Evolutionary conservation across 441 rosid genomes (phyloP).

Genomic region (Euphorbia schlechtendalii): DNA sequence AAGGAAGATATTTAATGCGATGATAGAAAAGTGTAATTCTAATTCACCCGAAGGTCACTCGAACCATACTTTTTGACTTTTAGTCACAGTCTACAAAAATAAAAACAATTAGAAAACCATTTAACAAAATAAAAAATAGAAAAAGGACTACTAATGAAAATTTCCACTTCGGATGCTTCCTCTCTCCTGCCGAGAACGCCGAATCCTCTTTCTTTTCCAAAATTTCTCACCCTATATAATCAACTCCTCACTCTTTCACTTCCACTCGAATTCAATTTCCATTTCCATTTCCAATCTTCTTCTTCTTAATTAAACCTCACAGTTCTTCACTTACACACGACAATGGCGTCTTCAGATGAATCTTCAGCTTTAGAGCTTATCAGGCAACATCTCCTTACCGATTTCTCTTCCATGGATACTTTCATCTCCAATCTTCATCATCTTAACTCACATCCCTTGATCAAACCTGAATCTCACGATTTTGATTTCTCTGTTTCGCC

Average conservation of each 20-base stretch:
- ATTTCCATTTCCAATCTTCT: not conserved
- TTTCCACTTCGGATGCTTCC: conserved; percentile 26
- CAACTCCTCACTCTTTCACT: conserved; percentile 11
- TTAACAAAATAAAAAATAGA: not conserved
- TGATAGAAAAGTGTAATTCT: no score
- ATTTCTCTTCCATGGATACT: conserved; percentile 32
- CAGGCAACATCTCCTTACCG: conserved; percentile 50
- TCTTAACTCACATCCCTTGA: not conserved
- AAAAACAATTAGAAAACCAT: no score
- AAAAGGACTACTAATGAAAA: no score
- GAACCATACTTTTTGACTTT: no score
- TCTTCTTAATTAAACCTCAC: no score
- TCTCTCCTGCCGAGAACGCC: conserved; percentile 24
- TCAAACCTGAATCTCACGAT: conserved; percentile 2
- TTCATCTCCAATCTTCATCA: conserved; percentile 21
- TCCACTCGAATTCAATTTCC: conserved; percentile 28
- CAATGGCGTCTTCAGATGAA: conserved; percentile 33
- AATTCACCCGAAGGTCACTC: no score
- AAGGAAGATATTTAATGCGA: no score
- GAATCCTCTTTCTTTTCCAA: not conserved
- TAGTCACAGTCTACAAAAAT: no score
- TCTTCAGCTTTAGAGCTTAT: conserved; percentile 46
- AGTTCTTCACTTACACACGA: not conserved
- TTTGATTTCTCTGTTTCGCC: conserved; percentile 14
- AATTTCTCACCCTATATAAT: conserved; percentile 11